Evolutionary conservation across 1,284 basidiomycete genomes (phyloP).

Genomic region (Microbotryum violaceum): DNA sequence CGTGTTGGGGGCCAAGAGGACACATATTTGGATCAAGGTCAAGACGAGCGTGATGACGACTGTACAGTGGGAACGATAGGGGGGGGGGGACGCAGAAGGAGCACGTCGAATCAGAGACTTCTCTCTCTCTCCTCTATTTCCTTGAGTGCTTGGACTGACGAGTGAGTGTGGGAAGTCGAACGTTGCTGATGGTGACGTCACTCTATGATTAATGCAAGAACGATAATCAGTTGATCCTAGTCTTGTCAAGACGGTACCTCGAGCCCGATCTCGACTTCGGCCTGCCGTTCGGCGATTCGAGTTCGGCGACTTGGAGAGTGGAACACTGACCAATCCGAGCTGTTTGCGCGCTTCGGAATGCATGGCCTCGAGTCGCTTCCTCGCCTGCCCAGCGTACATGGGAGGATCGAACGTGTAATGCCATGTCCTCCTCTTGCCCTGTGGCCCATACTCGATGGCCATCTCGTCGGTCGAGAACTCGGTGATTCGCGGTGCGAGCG

Average conservation of each 20-base stretch:
- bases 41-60: neutral
- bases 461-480: constrained; percentile 7
- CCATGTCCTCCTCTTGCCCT: neutral
- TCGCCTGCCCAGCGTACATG: constrained; percentile 19
- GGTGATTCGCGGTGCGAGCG: constrained; percentile 6
- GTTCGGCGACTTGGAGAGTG: neutral
- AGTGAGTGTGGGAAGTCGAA: neutral
- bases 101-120: neutral
- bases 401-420: constrained; percentile 11
- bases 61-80: neutral
- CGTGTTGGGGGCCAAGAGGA: constrained; percentile 1
- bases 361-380: constrained; percentile 20
- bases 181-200: neutral
- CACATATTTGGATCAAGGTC: neutral
- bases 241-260: too few species aligned
- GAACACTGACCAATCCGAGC: constrained; percentile 13
- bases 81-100: neutral
- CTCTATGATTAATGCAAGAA: neutral
- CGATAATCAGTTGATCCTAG: neutral
- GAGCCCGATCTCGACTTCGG: too few species aligned
- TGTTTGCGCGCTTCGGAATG: constrained; percentile 10
- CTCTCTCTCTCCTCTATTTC: too few species aligned
- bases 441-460: constrained; percentile 13
- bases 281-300: neutral
- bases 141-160: too few species aligned